Base-by-base conservation (phyloP, 1,139 yeast species). In the Suhomyces yuchorum region DNA sequence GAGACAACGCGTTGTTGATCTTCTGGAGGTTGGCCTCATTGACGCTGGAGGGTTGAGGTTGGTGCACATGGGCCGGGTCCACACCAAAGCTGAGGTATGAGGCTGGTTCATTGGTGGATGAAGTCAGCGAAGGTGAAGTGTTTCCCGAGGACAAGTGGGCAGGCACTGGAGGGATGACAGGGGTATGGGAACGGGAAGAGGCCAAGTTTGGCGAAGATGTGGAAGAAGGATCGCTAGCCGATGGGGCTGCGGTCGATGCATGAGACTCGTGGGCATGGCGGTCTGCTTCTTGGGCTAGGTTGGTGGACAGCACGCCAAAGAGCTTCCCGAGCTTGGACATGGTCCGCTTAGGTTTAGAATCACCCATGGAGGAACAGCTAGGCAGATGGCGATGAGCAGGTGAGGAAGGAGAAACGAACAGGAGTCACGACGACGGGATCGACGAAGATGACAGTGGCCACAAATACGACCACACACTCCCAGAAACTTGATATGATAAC, bases 281-380 rank as follows among this genome's bases (percentile, higher is more conserved):
- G 9, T 44, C 47, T 5, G 47, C 34, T 5, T 47, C 50, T 22
- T 49, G 59, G 33, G 52, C 46, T 39, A 63, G 57, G 49, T 61
- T 66, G 18, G 66, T 58, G 22, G 63, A 56, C 59, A 65, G 66
- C 22, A 64, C 66, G 11, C 73, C 73, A 53, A 70, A 69, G 47
- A 70, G 61, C 56, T 67, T 67, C 20, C 73, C 73, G 44, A 68
- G 53, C 51, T 64, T 64, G 40, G 66, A 57, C 45, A 67, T 56
- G 33, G 68, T 64, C 48, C 64, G 66, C 49, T 65, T 67, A 24
- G 68, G 61, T 49, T 64, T 66, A 39, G 63, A 50, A 34, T 47
- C 71, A 20, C 65, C 67, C 71, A 66, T 67, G 37, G 22, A 30
- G 37, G 20, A 35, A n/a, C 14, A 20, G 28, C 18, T 20, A 20